Evolutionary conservation across 495 filamentous ascomycete genomes (phyloP).

Genomic region (Evernia prunastri): DNA sequence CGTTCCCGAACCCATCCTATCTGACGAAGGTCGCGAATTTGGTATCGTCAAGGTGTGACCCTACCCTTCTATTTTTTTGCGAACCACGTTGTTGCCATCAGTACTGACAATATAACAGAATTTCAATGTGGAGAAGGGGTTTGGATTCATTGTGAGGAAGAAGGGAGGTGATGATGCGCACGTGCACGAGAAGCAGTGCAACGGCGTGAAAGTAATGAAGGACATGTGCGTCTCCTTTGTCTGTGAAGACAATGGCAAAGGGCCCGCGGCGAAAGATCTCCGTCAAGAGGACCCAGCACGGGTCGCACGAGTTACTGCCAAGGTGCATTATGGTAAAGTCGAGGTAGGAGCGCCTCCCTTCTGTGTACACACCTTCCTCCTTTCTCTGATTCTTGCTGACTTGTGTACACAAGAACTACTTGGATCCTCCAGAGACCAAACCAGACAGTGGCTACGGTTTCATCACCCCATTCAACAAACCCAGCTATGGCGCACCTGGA

Average conservation of each 20-base stretch:
- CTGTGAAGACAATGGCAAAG: conserved; percentile 15
- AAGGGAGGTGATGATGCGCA: conserved; percentile 10
- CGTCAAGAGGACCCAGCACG: conserved; percentile 14
- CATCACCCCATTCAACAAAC: conserved; percentile 2
- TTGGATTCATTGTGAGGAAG: conserved; percentile 9
- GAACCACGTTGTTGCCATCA: background rate
- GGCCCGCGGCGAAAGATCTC: conserved; percentile 14
- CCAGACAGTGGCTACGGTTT: conserved; percentile 18
- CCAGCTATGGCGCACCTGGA: conserved; percentile 9
- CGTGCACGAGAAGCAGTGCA: conserved; percentile 16
- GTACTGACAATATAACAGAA: background rate
- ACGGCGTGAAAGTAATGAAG: conserved; percentile 5
- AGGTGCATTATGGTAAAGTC: conserved; percentile 15
- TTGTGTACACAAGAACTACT: conserved; percentile 1
- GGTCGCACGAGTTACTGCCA: conserved; percentile 12
- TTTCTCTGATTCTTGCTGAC: background rate
- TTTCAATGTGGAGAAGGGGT: conserved; percentile 14
- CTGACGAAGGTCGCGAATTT: conserved; percentile 18
- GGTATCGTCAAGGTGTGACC: conserved; percentile 12
- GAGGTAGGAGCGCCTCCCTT: background rate
- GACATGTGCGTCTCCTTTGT: conserved; percentile 17
- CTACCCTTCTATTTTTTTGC: too few relatives aligned
- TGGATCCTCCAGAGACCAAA: background rate
- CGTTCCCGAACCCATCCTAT: conserved; percentile 11
- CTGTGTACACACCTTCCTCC: background rate